Percentiles rank a stretch among this genome's conserved stretches.
Conservation (phyloP, 2,329 filamentous ascomycete species). For the Diaporthe eres region DNA sequence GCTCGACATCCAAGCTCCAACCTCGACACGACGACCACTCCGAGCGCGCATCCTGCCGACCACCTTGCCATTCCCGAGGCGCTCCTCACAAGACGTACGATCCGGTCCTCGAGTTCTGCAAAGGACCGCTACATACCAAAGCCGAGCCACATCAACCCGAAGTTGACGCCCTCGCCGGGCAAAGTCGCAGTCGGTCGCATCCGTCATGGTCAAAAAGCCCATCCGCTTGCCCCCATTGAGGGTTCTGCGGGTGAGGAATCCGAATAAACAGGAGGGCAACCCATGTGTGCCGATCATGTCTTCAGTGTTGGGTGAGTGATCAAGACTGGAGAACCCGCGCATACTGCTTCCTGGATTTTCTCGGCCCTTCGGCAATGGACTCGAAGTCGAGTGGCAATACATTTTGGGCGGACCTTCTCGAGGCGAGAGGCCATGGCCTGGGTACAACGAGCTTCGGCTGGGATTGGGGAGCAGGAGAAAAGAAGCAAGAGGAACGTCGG, state of each 20-base stretch:
- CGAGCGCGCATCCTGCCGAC: neutral
- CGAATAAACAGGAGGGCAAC: constrained; percentile 64
- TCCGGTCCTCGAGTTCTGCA: neutral
- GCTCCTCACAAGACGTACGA: neutral
- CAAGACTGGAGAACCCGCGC: constrained; percentile 8
- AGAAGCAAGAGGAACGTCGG: neutral
- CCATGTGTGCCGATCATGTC: constrained; percentile 71
- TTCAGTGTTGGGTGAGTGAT: constrained; percentile 67
- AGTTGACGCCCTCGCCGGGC: constrained; percentile 40
- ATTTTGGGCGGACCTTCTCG: neutral
- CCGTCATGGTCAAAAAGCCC: constrained; percentile 63
- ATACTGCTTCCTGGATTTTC: neutral
- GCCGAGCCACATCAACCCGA: neutral
- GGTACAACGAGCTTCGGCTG: neutral
- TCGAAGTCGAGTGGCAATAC: neutral
- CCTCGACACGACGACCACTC: neutral
- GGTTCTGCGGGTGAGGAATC: constrained; percentile 67
- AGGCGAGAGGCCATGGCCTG: no score
- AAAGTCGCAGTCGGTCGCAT: constrained; percentile 23
- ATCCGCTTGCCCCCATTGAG: constrained; percentile 72
- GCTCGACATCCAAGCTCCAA: neutral
- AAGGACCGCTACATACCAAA: neutral
- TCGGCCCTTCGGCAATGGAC: no score
- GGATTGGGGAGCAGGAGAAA: no score
- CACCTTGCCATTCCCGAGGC: neutral